Conservation (phyloP, 1,284 basidiomycete species). For the Ustilago xerochloae region DNA sequence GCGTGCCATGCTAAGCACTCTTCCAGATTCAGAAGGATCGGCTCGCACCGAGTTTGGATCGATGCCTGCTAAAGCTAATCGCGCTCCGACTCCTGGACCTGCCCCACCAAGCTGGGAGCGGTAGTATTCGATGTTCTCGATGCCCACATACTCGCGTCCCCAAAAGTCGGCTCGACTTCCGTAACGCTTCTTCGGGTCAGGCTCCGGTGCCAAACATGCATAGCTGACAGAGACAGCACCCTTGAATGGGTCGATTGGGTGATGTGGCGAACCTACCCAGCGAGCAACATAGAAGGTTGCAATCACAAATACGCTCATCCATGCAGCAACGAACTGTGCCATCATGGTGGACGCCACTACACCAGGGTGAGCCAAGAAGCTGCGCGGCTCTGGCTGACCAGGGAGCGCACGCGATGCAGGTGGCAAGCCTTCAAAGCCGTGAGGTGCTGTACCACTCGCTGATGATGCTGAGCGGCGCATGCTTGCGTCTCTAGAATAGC, state of each 20-base stretch:
- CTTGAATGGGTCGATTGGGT: constrained; percentile 65
- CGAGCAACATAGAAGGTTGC: constrained; percentile 64
- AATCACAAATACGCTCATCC: constrained; percentile 55
- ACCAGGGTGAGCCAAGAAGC: constrained; percentile 65
- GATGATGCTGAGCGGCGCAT: constrained; percentile 30
- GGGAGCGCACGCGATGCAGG: constrained; percentile 30
- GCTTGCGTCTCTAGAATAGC: background rate
- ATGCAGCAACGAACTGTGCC: constrained; percentile 58
- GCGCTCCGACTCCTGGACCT: constrained; percentile 35
- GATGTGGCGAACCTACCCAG: constrained; percentile 64
- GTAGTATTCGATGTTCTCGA: constrained; percentile 56
- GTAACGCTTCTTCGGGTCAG: constrained; percentile 60
- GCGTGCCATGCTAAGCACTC: constrained; percentile 44
- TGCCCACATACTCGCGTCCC: constrained; percentile 62
- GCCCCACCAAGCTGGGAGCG: constrained; percentile 49
- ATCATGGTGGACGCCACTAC: constrained; percentile 68
- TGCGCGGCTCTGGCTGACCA: constrained; percentile 50
- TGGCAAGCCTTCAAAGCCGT: constrained; percentile 41
- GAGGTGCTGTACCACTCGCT: constrained; percentile 25
- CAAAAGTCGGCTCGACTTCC: constrained; percentile 58
- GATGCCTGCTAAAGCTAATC: constrained; percentile 37
- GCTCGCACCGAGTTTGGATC: constrained; percentile 24
- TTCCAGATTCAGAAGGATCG: constrained; percentile 23
- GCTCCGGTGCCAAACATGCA: constrained; percentile 57
- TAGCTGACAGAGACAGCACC: constrained; percentile 63